Percentiles rank a stretch among this genome's conserved stretches.
Evolutionary conservation across 2,329 filamentous ascomycete genomes (phyloP).

Genomic region (Ophiostoma sp.): DNA sequence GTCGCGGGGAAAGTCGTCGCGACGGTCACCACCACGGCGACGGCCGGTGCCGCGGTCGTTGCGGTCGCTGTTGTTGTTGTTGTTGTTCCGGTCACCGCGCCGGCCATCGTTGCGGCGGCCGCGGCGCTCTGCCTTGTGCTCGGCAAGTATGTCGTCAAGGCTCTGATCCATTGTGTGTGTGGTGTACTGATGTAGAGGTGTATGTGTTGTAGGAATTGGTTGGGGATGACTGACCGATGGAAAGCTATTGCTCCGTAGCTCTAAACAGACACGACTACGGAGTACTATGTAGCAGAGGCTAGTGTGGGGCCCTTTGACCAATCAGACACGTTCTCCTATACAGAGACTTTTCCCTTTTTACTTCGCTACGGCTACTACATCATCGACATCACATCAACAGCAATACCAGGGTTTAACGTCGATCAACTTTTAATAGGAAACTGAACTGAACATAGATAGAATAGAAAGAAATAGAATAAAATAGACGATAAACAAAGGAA

Average conservation of each 20-base stretch:
- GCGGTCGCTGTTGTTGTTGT: constrained; percentile 30
- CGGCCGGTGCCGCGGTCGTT: constrained; percentile 32
- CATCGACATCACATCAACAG: not conserved
- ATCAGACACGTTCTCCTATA: not conserved
- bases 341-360: not conserved
- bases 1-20: constrained; percentile 61
- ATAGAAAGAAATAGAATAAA: not conserved
- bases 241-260: not conserved
- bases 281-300: not conserved
- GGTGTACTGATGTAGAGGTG: constrained; percentile 13
- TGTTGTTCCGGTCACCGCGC: constrained; percentile 24
- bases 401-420: not conserved
- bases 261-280: not conserved
- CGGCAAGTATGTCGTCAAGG: constrained; percentile 53
- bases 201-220: not conserved
- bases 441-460: not conserved
- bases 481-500: constrained; percentile 1
- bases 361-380: not conserved
- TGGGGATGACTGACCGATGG: not conserved
- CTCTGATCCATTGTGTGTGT: constrained; percentile 45
- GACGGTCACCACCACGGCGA: constrained; percentile 28
- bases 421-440: not conserved
- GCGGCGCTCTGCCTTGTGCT: constrained; percentile 32
- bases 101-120: constrained; percentile 19
- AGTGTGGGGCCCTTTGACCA: not conserved